Percentiles rank a stretch among this genome's conserved stretches.
phyloP scores from a whole-genome alignment of 2,329 filamentous ascomycete genomes.

The Monilinia aucupariae region DNA sequence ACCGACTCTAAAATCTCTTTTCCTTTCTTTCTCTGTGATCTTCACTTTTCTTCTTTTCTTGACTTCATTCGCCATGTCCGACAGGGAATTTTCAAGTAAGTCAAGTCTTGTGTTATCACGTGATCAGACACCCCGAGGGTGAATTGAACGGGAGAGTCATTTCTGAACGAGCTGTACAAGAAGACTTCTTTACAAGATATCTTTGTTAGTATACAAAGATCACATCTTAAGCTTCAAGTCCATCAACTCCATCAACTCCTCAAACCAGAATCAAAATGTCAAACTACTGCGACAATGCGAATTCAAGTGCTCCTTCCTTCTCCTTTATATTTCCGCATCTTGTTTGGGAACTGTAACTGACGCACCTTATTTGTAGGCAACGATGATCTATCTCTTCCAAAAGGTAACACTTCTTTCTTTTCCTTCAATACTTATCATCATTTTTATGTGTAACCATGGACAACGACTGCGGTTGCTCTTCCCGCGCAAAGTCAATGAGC shows the following conservation, averaged over 20 bases:
- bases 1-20: background rate
- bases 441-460: slow-evolving; percentile 14
- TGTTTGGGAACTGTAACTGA: slow-evolving; percentile 20
- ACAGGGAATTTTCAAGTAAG: slow-evolving; percentile 51
- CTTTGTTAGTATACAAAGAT: background rate
- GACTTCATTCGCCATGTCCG: slow-evolving; percentile 47
- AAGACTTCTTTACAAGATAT: background rate
- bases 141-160: background rate
- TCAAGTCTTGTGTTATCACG: background rate
- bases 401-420: slow-evolving; percentile 43
- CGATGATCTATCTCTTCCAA: slow-evolving; percentile 59
- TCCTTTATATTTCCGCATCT: background rate
- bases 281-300: background rate
- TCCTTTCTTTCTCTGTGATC: background rate
- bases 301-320: slow-evolving; percentile 11
- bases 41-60: background rate
- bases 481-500: background rate
- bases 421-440: slow-evolving; percentile 15
- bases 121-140: background rate
- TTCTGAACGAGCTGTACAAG: background rate
- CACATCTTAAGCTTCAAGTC: background rate
- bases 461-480: slow-evolving; percentile 13
- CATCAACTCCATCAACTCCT: background rate
- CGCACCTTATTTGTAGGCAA: slow-evolving; percentile 42
- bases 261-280: background rate